Percentiles rank a stretch among this genome's conserved stretches.
Conservation (phyloP, 2,329 filamentous ascomycete species). For the Microdochium paspali region DNA sequence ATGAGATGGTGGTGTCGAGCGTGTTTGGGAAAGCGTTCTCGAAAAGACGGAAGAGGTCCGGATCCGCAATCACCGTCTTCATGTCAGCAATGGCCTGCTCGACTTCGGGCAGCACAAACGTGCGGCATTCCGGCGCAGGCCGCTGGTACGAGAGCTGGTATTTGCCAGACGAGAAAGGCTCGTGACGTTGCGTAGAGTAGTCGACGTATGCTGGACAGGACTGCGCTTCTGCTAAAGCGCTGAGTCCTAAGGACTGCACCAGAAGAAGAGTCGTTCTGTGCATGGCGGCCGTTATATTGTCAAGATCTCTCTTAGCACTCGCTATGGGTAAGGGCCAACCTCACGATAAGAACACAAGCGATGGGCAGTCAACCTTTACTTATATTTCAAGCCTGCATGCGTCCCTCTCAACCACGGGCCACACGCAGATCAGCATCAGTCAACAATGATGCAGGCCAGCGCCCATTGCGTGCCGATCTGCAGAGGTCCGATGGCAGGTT, state of each 20-base stretch:
- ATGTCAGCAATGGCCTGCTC: slow-evolving; percentile 54
- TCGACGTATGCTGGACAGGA: slow-evolving; percentile 18
- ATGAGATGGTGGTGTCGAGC: slow-evolving; percentile 71
- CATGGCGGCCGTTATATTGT: background rate
- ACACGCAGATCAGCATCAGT: background rate
- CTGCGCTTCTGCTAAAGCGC: slow-evolving; percentile 4
- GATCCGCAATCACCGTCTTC: slow-evolving; percentile 29
- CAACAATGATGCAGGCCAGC: background rate
- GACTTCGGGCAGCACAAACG: slow-evolving; percentile 60
- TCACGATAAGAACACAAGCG: background rate
- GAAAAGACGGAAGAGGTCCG: slow-evolving; percentile 69
- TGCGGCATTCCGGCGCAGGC: slow-evolving; percentile 58
- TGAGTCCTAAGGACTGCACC: background rate
- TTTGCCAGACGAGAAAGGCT: slow-evolving; percentile 18
- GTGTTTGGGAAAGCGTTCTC: slow-evolving; percentile 81
- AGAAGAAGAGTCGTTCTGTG: background rate
- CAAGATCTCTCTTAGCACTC: background rate
- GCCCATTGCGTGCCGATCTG: background rate
- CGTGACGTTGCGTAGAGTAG: slow-evolving; percentile 17
- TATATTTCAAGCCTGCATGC: background rate
- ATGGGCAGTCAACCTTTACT: background rate
- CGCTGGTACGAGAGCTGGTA: slow-evolving; percentile 29
- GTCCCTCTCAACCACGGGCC: background rate
- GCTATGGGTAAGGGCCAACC: background rate
- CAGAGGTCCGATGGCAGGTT: background rate